These are phyloP conservation scores for Asterochloris sp. DNA, from an alignment of 139 green algal species.

Conservation along the genomic window DNA sequence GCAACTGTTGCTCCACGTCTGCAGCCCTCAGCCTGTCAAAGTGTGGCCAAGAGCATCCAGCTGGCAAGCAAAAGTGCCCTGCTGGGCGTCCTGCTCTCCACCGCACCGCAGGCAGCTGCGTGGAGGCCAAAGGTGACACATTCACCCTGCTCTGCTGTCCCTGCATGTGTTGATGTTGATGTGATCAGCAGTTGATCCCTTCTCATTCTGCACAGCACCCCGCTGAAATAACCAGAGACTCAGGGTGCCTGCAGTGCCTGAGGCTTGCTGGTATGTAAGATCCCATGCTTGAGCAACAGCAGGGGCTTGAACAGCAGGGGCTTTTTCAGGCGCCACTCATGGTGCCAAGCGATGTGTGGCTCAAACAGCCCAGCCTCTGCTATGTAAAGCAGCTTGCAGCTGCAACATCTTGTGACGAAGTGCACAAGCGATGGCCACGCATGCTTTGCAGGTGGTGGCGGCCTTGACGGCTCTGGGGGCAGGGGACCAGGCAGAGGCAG, in stretches of 20 bases:
- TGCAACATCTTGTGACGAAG: background rate
- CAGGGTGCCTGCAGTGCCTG: background rate
- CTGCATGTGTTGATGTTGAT: background rate
- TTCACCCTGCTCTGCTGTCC: background rate
- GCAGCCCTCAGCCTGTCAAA: background rate
- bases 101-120: constrained; percentile 12
- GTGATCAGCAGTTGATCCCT: background rate
- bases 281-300: background rate
- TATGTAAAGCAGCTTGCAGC: background rate
- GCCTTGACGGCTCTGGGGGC: constrained; percentile 51
- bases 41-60: constrained; percentile 13
- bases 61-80: constrained; percentile 30
- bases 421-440: background rate
- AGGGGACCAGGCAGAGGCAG: constrained; percentile 28
- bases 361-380: background rate
- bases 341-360: background rate
- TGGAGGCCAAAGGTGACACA: constrained; percentile 37
- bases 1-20: background rate
- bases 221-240: background rate
- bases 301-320: background rate
- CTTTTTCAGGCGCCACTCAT: background rate
- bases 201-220: background rate
- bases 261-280: background rate
- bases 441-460: constrained; percentile 19
- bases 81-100: constrained; percentile 20